Base-by-base conservation (phyloP, 441 rosid species). In the Arabidopsis lyrata region DNA sequence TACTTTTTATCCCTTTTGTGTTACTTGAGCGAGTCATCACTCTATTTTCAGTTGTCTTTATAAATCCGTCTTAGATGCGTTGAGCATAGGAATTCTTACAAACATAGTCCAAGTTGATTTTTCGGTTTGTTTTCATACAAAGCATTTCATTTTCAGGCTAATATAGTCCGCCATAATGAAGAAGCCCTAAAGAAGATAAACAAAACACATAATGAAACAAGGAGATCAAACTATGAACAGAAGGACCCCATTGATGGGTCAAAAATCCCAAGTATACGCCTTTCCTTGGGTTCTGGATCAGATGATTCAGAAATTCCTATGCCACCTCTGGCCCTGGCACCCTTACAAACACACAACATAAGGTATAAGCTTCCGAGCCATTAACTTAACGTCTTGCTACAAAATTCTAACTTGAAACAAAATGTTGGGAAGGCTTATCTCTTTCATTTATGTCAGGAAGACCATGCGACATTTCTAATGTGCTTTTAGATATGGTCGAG, bases 261-360 rank as follows among this genome's bases (percentile, higher is more conserved):
- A 63, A 77, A 67, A 56, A 47, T 52, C 63, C 61, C 83, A 45
- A 63, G 74, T 16, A 56, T 62, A 35, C 64, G 66, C 24, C 64
- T 78, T 35, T 84, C 88, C 53, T 80, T 74, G 24, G 77, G 80
- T 78, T 60, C 85, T 41, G 79, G 79, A 63, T 58, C 68, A 32
- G 75, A 81, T 73, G 97, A 93, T 84, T 69, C 84, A 68, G 97
- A 90, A 80, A 83, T 93, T 92, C 98, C 94, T 48, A 88, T 88
- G 93, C 96, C 98, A 63, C 97, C 97, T 74, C 63, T 83, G 71
- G 83, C 94, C 58, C 88, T 93, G 72, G 83, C 88, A 54, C 89
- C 96, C 13, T 61, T 86, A 34, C 86, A 65, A 69, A 76, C 83
- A 52, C 79, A 84, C 71, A 94, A 70, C 66, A 88, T 86, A 75